Evolutionary conservation across 805 yeast species (phyloP).

Genomic region (Candida argentea): DNA sequence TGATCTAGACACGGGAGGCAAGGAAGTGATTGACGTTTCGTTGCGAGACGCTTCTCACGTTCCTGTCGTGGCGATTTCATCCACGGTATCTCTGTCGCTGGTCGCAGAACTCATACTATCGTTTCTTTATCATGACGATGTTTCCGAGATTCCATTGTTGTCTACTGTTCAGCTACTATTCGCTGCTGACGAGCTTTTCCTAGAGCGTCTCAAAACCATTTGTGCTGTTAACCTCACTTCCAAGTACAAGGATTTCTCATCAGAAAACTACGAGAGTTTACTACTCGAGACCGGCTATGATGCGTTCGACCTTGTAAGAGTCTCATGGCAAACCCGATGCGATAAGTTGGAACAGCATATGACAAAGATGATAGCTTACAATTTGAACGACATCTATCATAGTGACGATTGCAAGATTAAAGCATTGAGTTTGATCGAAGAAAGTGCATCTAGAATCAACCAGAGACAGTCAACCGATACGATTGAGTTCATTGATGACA

Average conservation of each 20-base stretch:
- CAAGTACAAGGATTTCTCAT: slow-evolving; percentile 10
- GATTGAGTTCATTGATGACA: slow-evolving; percentile 70
- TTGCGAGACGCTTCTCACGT: slow-evolving; percentile 4
- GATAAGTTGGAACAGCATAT: slow-evolving; percentile 56
- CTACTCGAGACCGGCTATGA: slow-evolving; percentile 21
- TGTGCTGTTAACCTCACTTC: slow-evolving; percentile 43
- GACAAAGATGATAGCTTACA: slow-evolving; percentile 47
- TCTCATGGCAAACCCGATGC: slow-evolving; percentile 60
- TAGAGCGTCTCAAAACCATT: slow-evolving; percentile 56
- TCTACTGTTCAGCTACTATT: slow-evolving; percentile 46
- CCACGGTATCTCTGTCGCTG: slow-evolving; percentile 7
- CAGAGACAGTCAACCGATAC: slow-evolving; percentile 67
- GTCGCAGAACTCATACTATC: slow-evolving; percentile 42
- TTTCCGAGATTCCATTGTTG: slow-evolving; percentile 35
- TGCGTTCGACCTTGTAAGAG: slow-evolving; percentile 46
- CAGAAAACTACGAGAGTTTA: slow-evolving; percentile 10
- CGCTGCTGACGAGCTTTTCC: slow-evolving; percentile 48
- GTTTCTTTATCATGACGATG: slow-evolving; percentile 52
- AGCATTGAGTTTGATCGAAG: slow-evolving; percentile 16
- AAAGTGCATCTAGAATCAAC: slow-evolving; percentile 46
- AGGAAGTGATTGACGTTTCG: slow-evolving; percentile 10
- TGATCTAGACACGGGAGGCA: slow-evolving; percentile 6
- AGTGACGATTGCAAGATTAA: slow-evolving; percentile 18
- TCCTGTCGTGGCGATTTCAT: slow-evolving; percentile 22
- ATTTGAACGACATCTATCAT: slow-evolving; percentile 27